Base-by-base conservation (phyloP, 257 asterid genomes). In the Nicotiana noctiflora region DNA sequence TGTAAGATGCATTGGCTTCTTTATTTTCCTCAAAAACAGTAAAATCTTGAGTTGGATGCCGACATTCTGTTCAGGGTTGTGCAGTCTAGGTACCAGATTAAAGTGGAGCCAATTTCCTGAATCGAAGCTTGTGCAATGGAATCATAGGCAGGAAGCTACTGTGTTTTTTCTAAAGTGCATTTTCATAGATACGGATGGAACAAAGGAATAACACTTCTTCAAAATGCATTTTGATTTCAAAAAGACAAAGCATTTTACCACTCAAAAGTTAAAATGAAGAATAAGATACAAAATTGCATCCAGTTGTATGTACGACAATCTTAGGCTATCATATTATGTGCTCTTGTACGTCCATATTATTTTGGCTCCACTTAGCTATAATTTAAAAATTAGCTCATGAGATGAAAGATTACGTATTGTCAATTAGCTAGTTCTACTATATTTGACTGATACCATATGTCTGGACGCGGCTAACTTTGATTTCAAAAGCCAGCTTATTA, bases 71-170 rank as follows among this genome's bases (percentile, higher is more conserved):
- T 25, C 79, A 49, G 79, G 60, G 44, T 74, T 74, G 14, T 49
- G 79, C 79, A 74, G 61, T 46, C 61, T 74, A 72, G 78, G 78
- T 44, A 46, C 57, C 60, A 31, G 77, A 72, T 13, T 72, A 72
- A 72, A 72, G 78, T 72, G 77, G 37, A 72, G 46, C 77, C 77
- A 40, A 11, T 68, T 70, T 70, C 57, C 5, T 19, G 13, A 68
- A 40, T 40, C 46, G 46, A 8, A 40, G 46, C 10, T 40, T 68
- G 34, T 70, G 34, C 60, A 72, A 32, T 44, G 23, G 40, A 46
- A 46, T 72, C 78, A 72, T 1, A 23, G 23, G 4, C 60, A 51
- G 18, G 56, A 51, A 51, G 56, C 56, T 51, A 46, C 61, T 46
- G 2, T 40, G 49, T 40, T 49, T 49, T 74, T 49, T 7, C 59